A percentile compares a stretch with the other conserved stretches of the same genome.
Evolutionary conservation across 148 eudicot genomes (phyloP).

Genomic region (Chenopodium suecicum): DNA sequence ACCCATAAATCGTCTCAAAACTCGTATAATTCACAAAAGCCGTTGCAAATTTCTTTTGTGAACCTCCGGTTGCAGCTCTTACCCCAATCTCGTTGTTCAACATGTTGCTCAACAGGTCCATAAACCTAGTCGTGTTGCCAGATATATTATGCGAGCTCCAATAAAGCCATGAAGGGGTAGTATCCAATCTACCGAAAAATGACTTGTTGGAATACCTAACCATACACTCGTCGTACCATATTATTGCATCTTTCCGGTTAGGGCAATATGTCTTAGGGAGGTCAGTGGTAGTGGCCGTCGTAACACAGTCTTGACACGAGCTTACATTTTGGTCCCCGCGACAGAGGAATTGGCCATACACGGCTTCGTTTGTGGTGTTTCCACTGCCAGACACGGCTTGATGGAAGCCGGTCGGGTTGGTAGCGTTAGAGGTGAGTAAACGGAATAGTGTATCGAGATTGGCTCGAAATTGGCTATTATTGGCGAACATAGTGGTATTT

Average conservation of each 20-base stretch:
- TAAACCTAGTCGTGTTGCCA: constrained; percentile 11
- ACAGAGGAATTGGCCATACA: constrained; percentile 38
- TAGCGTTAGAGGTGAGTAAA: constrained; percentile 28
- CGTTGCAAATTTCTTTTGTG: constrained; percentile 6
- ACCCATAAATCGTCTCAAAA: constrained; percentile 5
- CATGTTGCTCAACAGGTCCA: constrained; percentile 6
- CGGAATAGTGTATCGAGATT: constrained; percentile 43
- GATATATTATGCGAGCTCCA: not conserved
- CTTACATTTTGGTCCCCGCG: constrained; percentile 31
- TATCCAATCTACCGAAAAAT: constrained; percentile 7
- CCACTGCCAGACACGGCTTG: constrained; percentile 29
- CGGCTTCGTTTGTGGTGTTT: constrained; percentile 1
- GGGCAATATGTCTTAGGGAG: constrained; percentile 27
- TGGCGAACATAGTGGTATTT: constrained; percentile 29
- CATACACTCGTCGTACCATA: constrained; percentile 37
- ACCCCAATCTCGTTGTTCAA: not conserved
- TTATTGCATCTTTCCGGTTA: constrained; percentile 23
- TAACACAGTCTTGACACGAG: constrained; percentile 31
- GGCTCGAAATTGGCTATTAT: constrained; percentile 28
- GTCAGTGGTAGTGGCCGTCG: constrained; percentile 21
- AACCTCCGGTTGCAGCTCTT: constrained; percentile 1
- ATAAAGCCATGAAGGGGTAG: not conserved
- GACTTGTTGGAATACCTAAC: constrained; percentile 34
- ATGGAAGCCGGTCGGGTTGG: constrained; percentile 35
- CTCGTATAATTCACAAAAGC: not conserved